phyloP scores from a whole-genome alignment of 75 land plant genomes.

The Gnetum montanum region DNA sequence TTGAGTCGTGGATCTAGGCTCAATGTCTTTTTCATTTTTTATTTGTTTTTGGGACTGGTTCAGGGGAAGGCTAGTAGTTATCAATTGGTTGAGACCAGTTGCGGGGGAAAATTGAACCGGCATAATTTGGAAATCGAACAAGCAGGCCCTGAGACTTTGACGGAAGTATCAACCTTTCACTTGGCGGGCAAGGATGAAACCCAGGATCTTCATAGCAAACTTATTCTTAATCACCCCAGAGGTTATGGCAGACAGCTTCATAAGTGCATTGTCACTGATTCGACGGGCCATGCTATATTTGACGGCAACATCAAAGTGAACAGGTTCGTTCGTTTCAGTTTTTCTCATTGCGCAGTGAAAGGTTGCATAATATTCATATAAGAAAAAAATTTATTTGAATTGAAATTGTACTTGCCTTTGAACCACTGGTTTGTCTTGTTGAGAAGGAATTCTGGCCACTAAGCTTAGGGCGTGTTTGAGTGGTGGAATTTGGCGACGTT shows the following conservation, averaged over 20 bases:
- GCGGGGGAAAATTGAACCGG: conserved; percentile 83
- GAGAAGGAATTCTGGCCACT: too few species aligned
- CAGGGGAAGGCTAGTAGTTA: conserved; percentile 74
- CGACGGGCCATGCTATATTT: conserved; percentile 80
- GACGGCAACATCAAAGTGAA: conserved; percentile 94
- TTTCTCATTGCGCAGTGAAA: too few species aligned
- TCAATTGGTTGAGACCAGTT: conserved; percentile 64
- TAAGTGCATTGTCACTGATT: conserved; percentile 79
- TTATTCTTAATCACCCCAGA: conserved; percentile 81
- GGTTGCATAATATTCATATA: too few species aligned
- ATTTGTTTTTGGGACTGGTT: too few species aligned
- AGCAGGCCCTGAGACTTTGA: conserved; percentile 76
- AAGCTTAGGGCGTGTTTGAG: too few species aligned
- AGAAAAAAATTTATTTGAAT: too few species aligned
- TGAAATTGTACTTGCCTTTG: too few species aligned
- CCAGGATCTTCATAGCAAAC: conserved; percentile 84
- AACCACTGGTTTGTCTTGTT: too few species aligned
- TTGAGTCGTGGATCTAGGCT: too few species aligned
- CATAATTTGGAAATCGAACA: conserved; percentile 90
- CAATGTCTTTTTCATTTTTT: too few species aligned
- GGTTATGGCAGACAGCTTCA: conserved; percentile 82
- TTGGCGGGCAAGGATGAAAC: conserved; percentile 53
- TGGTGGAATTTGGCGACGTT: too few species aligned
- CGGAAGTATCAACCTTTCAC: conserved; percentile 76
- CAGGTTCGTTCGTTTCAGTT: conserved; percentile 37